Conservation (phyloP, 2,329 filamentous ascomycete species). For the Fusarium sp. region DNA sequence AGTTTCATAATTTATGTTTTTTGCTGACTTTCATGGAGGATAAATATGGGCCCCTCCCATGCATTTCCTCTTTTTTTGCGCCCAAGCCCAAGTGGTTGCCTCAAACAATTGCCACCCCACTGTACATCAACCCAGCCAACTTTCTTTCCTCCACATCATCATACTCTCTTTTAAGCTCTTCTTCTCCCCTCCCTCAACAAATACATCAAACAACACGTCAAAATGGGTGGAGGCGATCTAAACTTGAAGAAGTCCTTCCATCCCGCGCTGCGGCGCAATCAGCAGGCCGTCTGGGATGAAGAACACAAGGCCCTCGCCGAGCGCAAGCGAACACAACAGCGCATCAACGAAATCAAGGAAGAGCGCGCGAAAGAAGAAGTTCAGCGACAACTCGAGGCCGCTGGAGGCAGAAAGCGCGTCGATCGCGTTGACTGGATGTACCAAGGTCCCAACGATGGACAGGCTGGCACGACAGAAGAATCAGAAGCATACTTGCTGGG, state of each 20-base stretch:
- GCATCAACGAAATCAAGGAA: slow-evolving; percentile 92
- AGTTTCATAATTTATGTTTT: no score
- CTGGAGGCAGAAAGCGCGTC: slow-evolving; percentile 82
- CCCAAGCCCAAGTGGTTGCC: background rate
- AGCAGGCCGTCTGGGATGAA: slow-evolving; percentile 88
- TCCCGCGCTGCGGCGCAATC: slow-evolving; percentile 89
- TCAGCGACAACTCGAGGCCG: slow-evolving; percentile 87
- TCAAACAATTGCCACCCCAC: slow-evolving; percentile 40
- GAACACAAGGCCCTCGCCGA: slow-evolving; percentile 94
- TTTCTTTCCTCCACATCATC: background rate
- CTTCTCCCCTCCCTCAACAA: slow-evolving; percentile 3
- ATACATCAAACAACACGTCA: slow-evolving; percentile 50
- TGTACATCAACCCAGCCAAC: background rate
- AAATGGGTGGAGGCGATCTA: slow-evolving; percentile 92
- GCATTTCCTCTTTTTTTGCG: background rate
- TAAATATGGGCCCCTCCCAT: background rate
- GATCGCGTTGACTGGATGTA: slow-evolving; percentile 99
- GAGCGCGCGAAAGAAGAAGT: slow-evolving; percentile 94
- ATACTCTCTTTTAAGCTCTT: background rate
- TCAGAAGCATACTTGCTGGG: slow-evolving; percentile 94
- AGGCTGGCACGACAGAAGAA: slow-evolving; percentile 83
- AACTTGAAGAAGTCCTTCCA: slow-evolving; percentile 98
- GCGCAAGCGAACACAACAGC: slow-evolving; percentile 91
- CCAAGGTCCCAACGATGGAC: slow-evolving; percentile 82
- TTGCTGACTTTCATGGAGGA: no score